Conservation (phyloP, 495 filamentous ascomycete species). For the Cryomyces antarcticus region DNA sequence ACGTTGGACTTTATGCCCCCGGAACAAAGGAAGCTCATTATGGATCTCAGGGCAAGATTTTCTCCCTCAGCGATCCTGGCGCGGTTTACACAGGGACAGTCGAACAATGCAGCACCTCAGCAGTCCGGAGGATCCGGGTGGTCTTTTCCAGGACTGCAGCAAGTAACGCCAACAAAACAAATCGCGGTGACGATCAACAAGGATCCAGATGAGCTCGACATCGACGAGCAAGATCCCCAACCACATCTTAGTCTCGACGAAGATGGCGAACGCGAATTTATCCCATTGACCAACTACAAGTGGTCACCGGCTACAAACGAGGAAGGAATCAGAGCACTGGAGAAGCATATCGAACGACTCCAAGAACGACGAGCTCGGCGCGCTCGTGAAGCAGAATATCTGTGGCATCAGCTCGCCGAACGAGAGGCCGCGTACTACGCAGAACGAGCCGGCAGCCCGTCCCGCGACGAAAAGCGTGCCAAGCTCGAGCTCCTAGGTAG, state of each 20-base stretch:
- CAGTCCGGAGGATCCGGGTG: too few species aligned
- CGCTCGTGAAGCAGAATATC: not conserved
- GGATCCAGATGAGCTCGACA: not conserved
- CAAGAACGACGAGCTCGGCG: not conserved
- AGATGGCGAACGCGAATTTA: not conserved
- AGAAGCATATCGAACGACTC: not conserved
- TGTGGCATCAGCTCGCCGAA: conserved; percentile 1
- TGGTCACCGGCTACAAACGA: not conserved
- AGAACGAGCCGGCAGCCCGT: not conserved
- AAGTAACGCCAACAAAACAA: too few species aligned
- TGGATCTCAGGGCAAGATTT: too few species aligned
- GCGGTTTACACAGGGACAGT: too few species aligned
- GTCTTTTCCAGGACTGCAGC: too few species aligned
- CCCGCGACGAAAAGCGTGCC: not conserved
- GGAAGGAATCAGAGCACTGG: not conserved
- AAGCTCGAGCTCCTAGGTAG: not conserved
- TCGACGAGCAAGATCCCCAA: not conserved
- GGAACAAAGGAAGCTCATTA: too few species aligned
- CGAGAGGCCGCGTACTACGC: not conserved
- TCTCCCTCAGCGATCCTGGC: too few species aligned
- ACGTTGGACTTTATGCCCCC: too few species aligned
- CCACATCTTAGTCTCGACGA: not conserved
- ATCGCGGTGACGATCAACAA: too few species aligned
- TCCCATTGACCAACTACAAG: not conserved
- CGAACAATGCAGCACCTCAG: too few species aligned